Evolutionary conservation across 148 eudicot species (phyloP), one percentile per base, ranked within the genome.

Genomic region (Spergularia bocconei): DNA sequence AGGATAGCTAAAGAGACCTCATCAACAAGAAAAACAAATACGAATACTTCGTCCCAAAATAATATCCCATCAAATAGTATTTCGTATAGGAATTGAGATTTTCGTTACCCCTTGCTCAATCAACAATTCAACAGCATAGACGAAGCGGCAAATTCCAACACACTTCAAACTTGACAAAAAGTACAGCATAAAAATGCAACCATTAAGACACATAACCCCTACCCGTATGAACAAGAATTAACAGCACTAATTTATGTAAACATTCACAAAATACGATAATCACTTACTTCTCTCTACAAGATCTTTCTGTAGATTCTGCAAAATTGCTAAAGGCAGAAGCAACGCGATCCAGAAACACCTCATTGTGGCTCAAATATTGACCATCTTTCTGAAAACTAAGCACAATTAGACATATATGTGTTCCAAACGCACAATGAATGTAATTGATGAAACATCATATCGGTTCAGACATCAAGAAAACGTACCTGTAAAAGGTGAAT

Each of bases 251-350:
- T 71, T 10, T 19, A 21, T 12, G 56, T 8, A 59, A 17, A 58
- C 25, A 72, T 20, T 8, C n/a, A 7, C 63, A 60, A 9, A 29
- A 50, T 19, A 50, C 13, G 19, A 19, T 39, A 14, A 51, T 65
- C 68, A 67, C 75, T 86, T 75, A 91, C 98, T 91, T 94, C 75
- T 90, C 95, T 76, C 86, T 89, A 78, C 97, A 91, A 67, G 93
- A 86, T 80, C 80, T 84, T 76, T 93, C 98, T 60, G 98, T 90
- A 51, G 90, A 85, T 85, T 93, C 98, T 70, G 98, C 97, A 87
- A 93, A 93, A 77, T 79, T 87, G 84, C 88, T 91, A 87, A 90
- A 93, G 76, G 98, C 93, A 63, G 91, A 84, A 69, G 89, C 87
- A 68, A 87, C 96, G 59, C 97, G 90, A 63, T 80, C 85, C 56